Percentiles rank a stretch among this genome's conserved stretches.
phyloP scores from a whole-genome alignment of 495 filamentous ascomycete species.

The Talaromyces ruber region DNA sequence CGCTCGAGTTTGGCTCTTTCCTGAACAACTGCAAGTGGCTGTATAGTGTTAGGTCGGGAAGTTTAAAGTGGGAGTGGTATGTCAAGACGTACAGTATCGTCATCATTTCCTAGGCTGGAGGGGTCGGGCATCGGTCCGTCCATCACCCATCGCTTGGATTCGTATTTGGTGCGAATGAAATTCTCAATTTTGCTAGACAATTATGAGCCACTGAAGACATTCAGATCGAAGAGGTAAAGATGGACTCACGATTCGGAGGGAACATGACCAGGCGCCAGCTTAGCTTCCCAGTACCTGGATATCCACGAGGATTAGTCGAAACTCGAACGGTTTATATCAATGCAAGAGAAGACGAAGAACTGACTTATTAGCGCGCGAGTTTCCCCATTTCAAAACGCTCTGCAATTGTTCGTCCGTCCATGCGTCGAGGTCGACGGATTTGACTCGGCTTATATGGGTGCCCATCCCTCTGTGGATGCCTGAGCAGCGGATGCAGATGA shows the following conservation, averaged over 20 bases:
- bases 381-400: constrained; percentile 89
- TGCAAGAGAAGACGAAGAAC: constrained; percentile 13
- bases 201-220: constrained; percentile 3
- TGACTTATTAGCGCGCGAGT: constrained; percentile 86
- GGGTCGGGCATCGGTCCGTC: constrained; percentile 92
- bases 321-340: not conserved
- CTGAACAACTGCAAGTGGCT: constrained; percentile 66
- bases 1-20: constrained; percentile 63
- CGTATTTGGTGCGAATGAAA: constrained; percentile 98
- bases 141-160: constrained; percentile 97
- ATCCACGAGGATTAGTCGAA: constrained; percentile 8
- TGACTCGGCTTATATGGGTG: constrained; percentile 95
- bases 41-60: constrained; percentile 15
- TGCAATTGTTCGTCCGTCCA: constrained; percentile 98
- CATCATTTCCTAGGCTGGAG: constrained; percentile 69
- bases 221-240: not conserved
- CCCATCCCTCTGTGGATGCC: constrained; percentile 98
- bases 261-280: constrained; percentile 83
- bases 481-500: constrained; percentile 95
- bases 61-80: not conserved
- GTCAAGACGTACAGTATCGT: constrained; percentile 52
- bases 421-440: constrained; percentile 92
- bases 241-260: constrained; percentile 74
- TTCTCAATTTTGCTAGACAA: constrained; percentile 82
- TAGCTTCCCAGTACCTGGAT: constrained; percentile 87